Percentiles rank a stretch among this genome's conserved stretches.
Conservation (phyloP, 768 basidiomycete genomes). For the Boletus bicolor region DNA sequence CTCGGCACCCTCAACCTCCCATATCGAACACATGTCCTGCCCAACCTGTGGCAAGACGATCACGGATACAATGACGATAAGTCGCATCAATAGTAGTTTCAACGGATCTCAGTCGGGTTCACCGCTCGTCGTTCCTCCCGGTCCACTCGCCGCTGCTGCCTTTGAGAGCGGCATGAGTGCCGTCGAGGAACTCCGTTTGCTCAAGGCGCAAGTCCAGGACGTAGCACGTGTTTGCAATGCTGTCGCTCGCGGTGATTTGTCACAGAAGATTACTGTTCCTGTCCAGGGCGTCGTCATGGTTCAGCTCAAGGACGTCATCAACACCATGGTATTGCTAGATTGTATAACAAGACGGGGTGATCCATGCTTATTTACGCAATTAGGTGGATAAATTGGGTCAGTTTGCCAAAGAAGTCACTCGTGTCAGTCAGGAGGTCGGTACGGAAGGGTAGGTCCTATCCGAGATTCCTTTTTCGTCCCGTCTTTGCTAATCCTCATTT, state of each 20-base stretch:
- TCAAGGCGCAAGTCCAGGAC: conserved; percentile 83
- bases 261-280: conserved; percentile 75
- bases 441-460: conserved; percentile 58
- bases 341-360: neutral
- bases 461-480: neutral
- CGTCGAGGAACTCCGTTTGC: conserved; percentile 72
- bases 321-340: conserved; percentile 48
- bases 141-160: conserved; percentile 54
- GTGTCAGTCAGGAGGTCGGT: conserved; percentile 81
- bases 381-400: conserved; percentile 72
- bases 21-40: conserved; percentile 42
- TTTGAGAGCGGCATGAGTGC: conserved; percentile 62
- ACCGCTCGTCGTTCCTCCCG: conserved; percentile 49
- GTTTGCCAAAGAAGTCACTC: conserved; percentile 89
- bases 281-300: conserved; percentile 80
- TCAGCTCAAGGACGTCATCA: conserved; percentile 77
- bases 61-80: conserved; percentile 42
- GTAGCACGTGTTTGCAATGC: conserved; percentile 80
- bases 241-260: conserved; percentile 71
- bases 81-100: conserved; percentile 25
- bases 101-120: conserved; percentile 30
- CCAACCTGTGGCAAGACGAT: conserved; percentile 54
- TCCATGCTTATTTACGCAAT: conserved; percentile 11
- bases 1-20: conserved; percentile 46
- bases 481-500: conserved; percentile 17